These are phyloP conservation scores for Metarhizium humberi DNA, from an alignment of 2,329 filamentous ascomycete genomes.

Conservation along the genomic window DNA sequence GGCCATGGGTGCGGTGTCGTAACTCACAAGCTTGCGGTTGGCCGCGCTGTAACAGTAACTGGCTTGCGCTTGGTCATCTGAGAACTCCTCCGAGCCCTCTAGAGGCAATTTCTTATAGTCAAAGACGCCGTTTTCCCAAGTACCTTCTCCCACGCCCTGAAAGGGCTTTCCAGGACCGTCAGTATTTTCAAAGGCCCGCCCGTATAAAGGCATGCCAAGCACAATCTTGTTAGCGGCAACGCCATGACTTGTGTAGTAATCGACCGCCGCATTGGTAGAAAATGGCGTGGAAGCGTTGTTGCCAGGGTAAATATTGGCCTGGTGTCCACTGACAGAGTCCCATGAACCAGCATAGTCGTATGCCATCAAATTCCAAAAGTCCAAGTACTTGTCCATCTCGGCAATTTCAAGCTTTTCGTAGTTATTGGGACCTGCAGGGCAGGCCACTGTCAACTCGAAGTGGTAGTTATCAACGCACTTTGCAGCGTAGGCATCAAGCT, in stretches of 20 bases:
- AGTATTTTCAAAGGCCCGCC: slow-evolving; percentile 73
- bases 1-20: slow-evolving; percentile 63
- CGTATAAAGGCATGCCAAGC: slow-evolving; percentile 87
- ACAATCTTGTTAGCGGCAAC: slow-evolving; percentile 67
- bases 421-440: slow-evolving; percentile 53
- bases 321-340: slow-evolving; percentile 64
- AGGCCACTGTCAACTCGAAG: slow-evolving; percentile 57
- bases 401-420: slow-evolving; percentile 52
- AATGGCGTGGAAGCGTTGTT: slow-evolving; percentile 66
- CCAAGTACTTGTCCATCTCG: slow-evolving; percentile 56
- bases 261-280: slow-evolving; percentile 60
- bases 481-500: slow-evolving; percentile 47
- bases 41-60: slow-evolving; percentile 67
- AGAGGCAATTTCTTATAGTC: slow-evolving; percentile 82
- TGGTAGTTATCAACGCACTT: slow-evolving; percentile 35
- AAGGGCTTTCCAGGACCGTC: slow-evolving; percentile 62
- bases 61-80: slow-evolving; percentile 56
- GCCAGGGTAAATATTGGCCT: slow-evolving; percentile 63
- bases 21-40: slow-evolving; percentile 62
- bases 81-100: slow-evolving; percentile 51
- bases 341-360: slow-evolving; percentile 84
- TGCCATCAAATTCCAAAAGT: slow-evolving; percentile 79
- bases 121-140: slow-evolving; percentile 77
- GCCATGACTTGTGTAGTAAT: slow-evolving; percentile 57
- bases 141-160: slow-evolving; percentile 65